Conservation (phyloP, 2,329 filamentous ascomycete species). For the Diplodia intermedia region DNA sequence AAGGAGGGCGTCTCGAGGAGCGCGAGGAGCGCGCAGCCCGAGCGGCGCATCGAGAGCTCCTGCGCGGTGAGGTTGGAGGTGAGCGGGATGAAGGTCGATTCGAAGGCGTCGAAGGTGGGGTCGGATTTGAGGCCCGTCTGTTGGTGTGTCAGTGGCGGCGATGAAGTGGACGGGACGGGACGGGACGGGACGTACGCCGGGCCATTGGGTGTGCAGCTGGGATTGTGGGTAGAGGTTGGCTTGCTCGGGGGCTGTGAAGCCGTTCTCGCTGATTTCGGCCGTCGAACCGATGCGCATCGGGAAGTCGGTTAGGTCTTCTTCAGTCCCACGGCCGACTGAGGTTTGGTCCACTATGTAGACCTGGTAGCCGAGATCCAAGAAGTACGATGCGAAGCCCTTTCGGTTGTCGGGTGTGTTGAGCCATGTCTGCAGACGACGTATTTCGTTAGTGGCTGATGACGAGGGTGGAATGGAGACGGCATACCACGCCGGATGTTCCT, state of each 20-base stretch:
- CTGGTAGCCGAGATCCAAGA: conserved; percentile 55
- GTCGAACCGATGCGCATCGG: conserved; percentile 28
- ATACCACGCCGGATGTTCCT: conserved; percentile 28
- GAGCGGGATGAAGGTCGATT: conserved; percentile 35
- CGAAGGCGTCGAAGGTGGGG: conserved; percentile 58
- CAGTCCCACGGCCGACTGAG: conserved; percentile 43
- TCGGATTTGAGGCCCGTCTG: conserved; percentile 50
- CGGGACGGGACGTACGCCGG: conserved; percentile 35
- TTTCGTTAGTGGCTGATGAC: background rate
- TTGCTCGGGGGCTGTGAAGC: conserved; percentile 28
- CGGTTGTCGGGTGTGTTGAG: conserved; percentile 58
- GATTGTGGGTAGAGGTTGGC: conserved; percentile 33
- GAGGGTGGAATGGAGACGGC: background rate
- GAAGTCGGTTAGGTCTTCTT: conserved; percentile 10
- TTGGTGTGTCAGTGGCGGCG: too few species aligned
- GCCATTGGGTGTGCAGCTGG: conserved; percentile 42
- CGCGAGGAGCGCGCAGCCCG: conserved; percentile 49
- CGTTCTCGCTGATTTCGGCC: conserved; percentile 23
- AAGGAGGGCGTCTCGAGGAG: conserved; percentile 51
- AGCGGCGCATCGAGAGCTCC: conserved; percentile 35
- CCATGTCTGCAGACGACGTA: conserved; percentile 48
- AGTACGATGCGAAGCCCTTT: conserved; percentile 57
- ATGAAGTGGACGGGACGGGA: too few species aligned
- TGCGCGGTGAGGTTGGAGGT: conserved; percentile 36
- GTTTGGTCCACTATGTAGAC: conserved; percentile 56